A percentile compares a stretch with the other conserved stretches of the same genome.
Conservation (phyloP, 768 basidiomycete genomes). For the Leccinum disarticulatum region DNA sequence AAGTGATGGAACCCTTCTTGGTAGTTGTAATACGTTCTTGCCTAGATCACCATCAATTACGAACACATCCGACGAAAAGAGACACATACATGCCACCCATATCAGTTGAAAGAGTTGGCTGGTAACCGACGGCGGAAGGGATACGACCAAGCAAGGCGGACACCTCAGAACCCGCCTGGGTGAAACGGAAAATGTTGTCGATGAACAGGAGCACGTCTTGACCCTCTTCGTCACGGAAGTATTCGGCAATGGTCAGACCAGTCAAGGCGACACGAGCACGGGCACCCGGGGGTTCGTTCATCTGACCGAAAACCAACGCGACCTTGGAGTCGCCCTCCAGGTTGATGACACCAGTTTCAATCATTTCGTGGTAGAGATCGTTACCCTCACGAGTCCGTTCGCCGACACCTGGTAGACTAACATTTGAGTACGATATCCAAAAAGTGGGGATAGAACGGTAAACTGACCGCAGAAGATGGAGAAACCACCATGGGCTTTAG, state of each 20-base stretch:
- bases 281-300: slow-evolving; percentile 99
- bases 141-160: slow-evolving; percentile 99
- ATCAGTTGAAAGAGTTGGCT: slow-evolving; percentile 98
- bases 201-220: slow-evolving; percentile 99
- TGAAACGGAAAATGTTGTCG: slow-evolving; percentile 99
- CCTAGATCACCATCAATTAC: slow-evolving; percentile 41
- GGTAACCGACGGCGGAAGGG: slow-evolving; percentile 99
- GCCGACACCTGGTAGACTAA: slow-evolving; percentile 74
- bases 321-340: slow-evolving; percentile 99
- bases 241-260: slow-evolving; percentile 98
- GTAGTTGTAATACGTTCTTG: slow-evolving; percentile 99
- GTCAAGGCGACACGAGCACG: slow-evolving; percentile 99
- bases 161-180: slow-evolving; percentile 99
- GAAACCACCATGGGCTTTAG: slow-evolving; percentile 99
- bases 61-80: neutral
- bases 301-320: slow-evolving; percentile 99
- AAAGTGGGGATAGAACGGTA: neutral
- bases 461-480: slow-evolving; percentile 93
- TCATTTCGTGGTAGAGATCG: slow-evolving; percentile 99
- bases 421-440: slow-evolving; percentile 5
- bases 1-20: slow-evolving; percentile 99
- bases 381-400: slow-evolving; percentile 99
- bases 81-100: slow-evolving; percentile 96
- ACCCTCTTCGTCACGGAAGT: slow-evolving; percentile 99
- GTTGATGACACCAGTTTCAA: slow-evolving; percentile 99